A percentile compares a stretch with the other conserved stretches of the same genome.
phyloP scores from a whole-genome alignment of 805 yeast species.

The Helenozyma rhizophorensis region DNA sequence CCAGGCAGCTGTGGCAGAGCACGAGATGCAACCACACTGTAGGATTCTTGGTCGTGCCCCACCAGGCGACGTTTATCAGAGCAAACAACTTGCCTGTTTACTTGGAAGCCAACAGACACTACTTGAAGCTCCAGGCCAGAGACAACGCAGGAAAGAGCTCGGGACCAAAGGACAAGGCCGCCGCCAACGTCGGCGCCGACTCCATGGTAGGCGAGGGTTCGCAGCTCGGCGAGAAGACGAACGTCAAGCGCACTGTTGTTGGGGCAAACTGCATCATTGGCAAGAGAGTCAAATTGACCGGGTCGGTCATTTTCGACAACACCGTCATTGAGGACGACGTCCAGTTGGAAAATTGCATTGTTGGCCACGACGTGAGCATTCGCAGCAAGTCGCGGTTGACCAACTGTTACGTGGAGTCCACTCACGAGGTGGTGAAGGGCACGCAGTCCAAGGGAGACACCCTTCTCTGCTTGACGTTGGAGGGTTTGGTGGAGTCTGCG shows the following conservation, averaged over 20 bases:
- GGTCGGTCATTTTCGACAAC: conserved; percentile 71
- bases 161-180: conserved; percentile 43
- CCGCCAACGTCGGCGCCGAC: conserved; percentile 84
- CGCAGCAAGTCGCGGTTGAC: conserved; percentile 62
- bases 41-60: conserved; percentile 67
- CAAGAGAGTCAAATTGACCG: conserved; percentile 80
- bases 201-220: conserved; percentile 70
- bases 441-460: conserved; percentile 57
- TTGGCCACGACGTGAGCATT: conserved; percentile 68
- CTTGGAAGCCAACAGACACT: conserved; percentile 83
- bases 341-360: conserved; percentile 77
- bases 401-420: conserved; percentile 83
- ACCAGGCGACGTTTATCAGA: conserved; percentile 66
- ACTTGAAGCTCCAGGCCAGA: conserved; percentile 62
- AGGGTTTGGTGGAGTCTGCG: conserved; percentile 34
- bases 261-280: conserved; percentile 78
- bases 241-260: conserved; percentile 79
- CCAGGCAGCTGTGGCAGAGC: conserved; percentile 91
- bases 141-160: conserved; percentile 20
- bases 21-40: conserved; percentile 53
- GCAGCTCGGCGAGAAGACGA: conserved; percentile 74
- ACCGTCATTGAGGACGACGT: conserved; percentile 77
- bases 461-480: conserved; percentile 39
- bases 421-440: conserved; percentile 60
- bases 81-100: conserved; percentile 75